phyloP scores from a whole-genome alignment of 257 asterid genomes.

The Plectranthus barbatus region DNA sequence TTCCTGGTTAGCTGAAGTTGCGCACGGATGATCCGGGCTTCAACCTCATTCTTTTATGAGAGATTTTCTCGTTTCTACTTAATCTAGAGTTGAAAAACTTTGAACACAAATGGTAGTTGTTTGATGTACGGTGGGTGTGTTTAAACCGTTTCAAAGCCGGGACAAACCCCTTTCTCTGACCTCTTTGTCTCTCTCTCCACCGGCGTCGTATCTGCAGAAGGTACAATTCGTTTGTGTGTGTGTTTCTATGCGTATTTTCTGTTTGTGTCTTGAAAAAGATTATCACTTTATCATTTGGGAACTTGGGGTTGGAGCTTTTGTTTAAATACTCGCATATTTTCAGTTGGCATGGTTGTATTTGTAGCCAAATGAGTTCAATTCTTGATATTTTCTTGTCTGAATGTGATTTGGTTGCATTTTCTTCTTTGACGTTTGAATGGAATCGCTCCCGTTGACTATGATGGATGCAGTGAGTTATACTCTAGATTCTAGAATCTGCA shows the following conservation, averaged over 20 bases:
- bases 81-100: not conserved
- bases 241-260: not conserved
- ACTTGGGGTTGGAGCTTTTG: constrained; percentile 1
- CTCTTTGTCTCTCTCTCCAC: constrained; percentile 34
- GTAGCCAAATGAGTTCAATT: not conserved
- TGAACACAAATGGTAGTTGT: constrained; percentile 33
- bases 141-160: constrained; percentile 22
- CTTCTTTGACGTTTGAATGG: not conserved
- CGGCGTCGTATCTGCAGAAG: constrained; percentile 71
- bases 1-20: constrained; percentile 1
- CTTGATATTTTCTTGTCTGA: constrained; percentile 1
- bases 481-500: not conserved
- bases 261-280: not conserved
- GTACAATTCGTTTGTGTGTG: constrained; percentile 26
- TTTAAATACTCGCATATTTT: not conserved
- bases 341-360: not conserved
- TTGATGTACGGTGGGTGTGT: constrained; percentile 42
- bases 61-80: constrained; percentile 4
- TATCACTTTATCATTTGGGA: not conserved
- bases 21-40: constrained; percentile 19
- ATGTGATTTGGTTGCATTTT: not conserved
- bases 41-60: not conserved
- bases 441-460: not conserved
- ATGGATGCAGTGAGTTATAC: not conserved
- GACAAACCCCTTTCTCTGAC: constrained; percentile 48